These are phyloP conservation scores for Hirsutella rhossiliensis DNA, from an alignment of 2,329 filamentous ascomycete genomes.

Conservation along the genomic window DNA sequence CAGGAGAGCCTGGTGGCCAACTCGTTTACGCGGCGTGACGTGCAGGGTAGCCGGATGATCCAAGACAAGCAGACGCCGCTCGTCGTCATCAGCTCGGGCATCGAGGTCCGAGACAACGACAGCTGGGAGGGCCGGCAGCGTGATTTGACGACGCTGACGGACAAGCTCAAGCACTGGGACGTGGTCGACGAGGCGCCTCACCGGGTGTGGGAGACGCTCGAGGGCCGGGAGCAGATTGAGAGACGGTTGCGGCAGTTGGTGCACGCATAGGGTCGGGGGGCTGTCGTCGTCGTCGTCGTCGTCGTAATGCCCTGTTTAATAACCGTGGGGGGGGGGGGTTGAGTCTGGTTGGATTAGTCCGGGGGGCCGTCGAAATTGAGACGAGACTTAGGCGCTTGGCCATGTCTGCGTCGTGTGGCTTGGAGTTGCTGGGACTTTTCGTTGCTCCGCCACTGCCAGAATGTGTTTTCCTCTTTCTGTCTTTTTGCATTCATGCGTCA, in stretches of 20 bases:
- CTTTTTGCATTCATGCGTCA: too few relatives aligned
- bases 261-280: constrained; percentile 9
- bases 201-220: constrained; percentile 67
- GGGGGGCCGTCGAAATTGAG: too few relatives aligned
- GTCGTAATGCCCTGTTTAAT: not conserved
- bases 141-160: constrained; percentile 69
- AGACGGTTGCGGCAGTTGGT: constrained; percentile 64
- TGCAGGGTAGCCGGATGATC: constrained; percentile 65
- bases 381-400: too few relatives aligned
- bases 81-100: constrained; percentile 71
- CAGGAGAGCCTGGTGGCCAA: constrained; percentile 86
- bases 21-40: constrained; percentile 74
- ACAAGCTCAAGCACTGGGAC: constrained; percentile 73
- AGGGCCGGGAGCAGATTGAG: constrained; percentile 67
- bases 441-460: too few relatives aligned
- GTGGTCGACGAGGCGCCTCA: constrained; percentile 76
- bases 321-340: not conserved
- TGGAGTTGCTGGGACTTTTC: too few relatives aligned
- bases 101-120: constrained; percentile 50
- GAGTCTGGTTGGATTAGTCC: too few relatives aligned
- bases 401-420: too few relatives aligned
- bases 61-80: constrained; percentile 66
- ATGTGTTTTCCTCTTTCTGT: too few relatives aligned
- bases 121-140: constrained; percentile 78
- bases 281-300: not conserved